Evolutionary conservation across 2,329 filamentous ascomycete genomes (phyloP).

Genomic region (Ophiostoma ulmi): DNA sequence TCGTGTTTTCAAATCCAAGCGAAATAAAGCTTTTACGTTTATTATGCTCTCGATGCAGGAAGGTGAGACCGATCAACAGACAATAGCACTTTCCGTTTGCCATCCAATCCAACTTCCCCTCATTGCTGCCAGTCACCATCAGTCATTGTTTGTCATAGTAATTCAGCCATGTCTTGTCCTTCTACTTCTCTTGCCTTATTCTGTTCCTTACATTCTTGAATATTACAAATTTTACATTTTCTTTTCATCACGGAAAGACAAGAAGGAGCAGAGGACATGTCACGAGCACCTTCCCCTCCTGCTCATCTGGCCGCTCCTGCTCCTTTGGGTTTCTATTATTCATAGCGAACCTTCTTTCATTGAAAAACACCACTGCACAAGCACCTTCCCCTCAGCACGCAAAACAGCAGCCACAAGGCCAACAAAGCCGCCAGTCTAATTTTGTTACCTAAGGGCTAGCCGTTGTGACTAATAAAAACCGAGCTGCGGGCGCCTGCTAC

Average conservation of each 20-base stretch:
- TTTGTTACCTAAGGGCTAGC: slow-evolving; percentile 44
- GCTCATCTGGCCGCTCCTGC: slow-evolving; percentile 9
- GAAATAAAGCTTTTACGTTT: not conserved
- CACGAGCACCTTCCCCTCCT: slow-evolving; percentile 20
- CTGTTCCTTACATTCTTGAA: not conserved
- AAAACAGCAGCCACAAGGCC: slow-evolving; percentile 6
- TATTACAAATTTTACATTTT: not conserved
- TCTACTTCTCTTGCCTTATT: not conserved
- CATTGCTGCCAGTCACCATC: not conserved
- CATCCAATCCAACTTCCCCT: not conserved
- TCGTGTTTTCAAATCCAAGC: not conserved
- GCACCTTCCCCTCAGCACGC: slow-evolving; percentile 16
- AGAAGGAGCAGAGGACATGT: slow-evolving; percentile 17
- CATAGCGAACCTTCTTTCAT: slow-evolving; percentile 11
- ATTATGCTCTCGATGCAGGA: not conserved
- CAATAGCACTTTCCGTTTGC: not conserved
- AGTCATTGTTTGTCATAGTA: slow-evolving; percentile 2
- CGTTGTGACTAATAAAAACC: slow-evolving; percentile 46
- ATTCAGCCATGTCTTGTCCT: not conserved
- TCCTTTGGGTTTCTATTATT: slow-evolving; percentile 23
- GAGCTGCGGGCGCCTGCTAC: slow-evolving; percentile 4
- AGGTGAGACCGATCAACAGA: not conserved
- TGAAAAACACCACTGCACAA: not conserved
- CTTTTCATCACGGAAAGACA: not conserved
- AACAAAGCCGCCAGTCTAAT: slow-evolving; percentile 21